These are phyloP conservation scores for Fusarium sororula DNA, from an alignment of 2,329 filamentous ascomycete genomes.

Conservation along the genomic window DNA sequence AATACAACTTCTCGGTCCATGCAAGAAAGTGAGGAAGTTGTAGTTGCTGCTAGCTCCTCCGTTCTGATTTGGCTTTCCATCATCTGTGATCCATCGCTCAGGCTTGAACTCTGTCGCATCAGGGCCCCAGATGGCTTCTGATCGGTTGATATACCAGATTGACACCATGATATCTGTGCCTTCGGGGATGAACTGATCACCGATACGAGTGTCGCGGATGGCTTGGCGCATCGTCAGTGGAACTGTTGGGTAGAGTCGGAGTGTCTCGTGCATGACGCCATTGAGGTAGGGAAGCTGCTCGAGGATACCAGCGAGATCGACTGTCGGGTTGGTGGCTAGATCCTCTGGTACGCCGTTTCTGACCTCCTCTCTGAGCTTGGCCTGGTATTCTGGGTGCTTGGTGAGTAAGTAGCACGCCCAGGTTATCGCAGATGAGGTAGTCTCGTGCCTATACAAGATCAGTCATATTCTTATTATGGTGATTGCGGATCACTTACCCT, in stretches of 20 bases:
- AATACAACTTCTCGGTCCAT: slow-evolving; percentile 85
- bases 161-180: slow-evolving; percentile 70
- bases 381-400: slow-evolving; percentile 24
- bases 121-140: slow-evolving; percentile 70
- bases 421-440: slow-evolving; percentile 30
- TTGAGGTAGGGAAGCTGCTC: slow-evolving; percentile 75
- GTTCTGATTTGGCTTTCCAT: slow-evolving; percentile 64
- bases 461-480: not conserved
- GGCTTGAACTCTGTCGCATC: slow-evolving; percentile 75
- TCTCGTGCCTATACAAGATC: slow-evolving; percentile 22
- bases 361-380: slow-evolving; percentile 29
- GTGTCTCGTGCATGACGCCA: slow-evolving; percentile 73
- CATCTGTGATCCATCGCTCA: slow-evolving; percentile 68
- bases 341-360: not conserved
- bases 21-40: slow-evolving; percentile 79
- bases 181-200: slow-evolving; percentile 68
- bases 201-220: slow-evolving; percentile 63
- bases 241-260: slow-evolving; percentile 74
- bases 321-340: not conserved
- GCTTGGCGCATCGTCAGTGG: slow-evolving; percentile 71
- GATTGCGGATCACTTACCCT: not conserved
- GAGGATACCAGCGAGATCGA: slow-evolving; percentile 59
- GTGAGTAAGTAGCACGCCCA: slow-evolving; percentile 36
- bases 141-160: slow-evolving; percentile 69
- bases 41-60: slow-evolving; percentile 77